Conservation (phyloP, 2,329 filamentous ascomycete genomes). For the Penicillium sp. region DNA sequence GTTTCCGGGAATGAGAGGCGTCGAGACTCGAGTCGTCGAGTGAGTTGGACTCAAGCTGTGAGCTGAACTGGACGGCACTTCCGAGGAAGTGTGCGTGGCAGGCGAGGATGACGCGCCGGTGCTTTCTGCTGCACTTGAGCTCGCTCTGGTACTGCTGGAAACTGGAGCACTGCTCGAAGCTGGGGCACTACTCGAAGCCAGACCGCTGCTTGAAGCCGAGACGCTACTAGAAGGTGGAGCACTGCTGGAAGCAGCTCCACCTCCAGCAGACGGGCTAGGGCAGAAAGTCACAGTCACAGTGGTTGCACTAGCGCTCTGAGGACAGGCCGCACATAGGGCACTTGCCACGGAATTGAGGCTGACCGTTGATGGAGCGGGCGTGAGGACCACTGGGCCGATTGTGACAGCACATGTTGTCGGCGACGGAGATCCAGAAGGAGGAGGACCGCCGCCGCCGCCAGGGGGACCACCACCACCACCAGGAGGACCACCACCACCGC, state of each 20-base stretch:
- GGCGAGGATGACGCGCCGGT: constrained; percentile 1
- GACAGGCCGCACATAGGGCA: constrained; percentile 16
- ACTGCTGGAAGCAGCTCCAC: background rate
- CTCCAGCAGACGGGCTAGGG: constrained; percentile 3
- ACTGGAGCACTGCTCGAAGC: background rate
- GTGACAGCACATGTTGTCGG: background rate
- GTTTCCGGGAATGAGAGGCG: constrained; percentile 5
- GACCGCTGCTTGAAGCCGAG: background rate
- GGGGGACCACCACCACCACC: background rate
- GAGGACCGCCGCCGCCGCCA: background rate
- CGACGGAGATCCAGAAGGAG: background rate
- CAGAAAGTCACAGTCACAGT: constrained; percentile 9
- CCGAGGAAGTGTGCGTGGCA: constrained; percentile 1
- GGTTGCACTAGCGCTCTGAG: constrained; percentile 1
- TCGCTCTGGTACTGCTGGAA: background rate
- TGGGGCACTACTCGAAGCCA: background rate
- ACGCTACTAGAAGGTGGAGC: background rate
- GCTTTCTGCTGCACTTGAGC: background rate
- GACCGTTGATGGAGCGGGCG: constrained; percentile 1
- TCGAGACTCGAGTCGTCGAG: constrained; percentile 4
- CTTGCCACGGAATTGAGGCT: constrained; percentile 10
- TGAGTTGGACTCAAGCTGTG: too few relatives aligned
- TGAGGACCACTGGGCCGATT: constrained; percentile 1
- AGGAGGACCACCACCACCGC: background rate
- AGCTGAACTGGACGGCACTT: background rate